Evolutionary conservation across 106 monocot species (phyloP).

Genomic region (Gastrodia elata): DNA sequence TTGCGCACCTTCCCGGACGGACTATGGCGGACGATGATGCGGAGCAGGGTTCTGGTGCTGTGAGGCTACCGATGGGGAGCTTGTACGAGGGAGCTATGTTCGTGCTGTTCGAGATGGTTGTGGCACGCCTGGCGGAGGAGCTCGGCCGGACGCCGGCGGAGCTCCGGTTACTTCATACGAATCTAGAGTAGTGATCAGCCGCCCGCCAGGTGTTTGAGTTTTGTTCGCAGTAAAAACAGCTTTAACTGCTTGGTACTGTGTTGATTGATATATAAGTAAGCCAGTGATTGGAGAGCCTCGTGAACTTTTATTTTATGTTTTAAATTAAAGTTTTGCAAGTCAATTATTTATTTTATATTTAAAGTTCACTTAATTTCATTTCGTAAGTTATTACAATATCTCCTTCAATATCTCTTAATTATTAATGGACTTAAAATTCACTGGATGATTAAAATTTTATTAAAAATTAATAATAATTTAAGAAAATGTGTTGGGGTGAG

Average conservation of each 20-base stretch:
- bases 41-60: slow-evolving; percentile 1
- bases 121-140: slow-evolving; percentile 35
- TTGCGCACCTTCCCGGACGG: slow-evolving; percentile 61
- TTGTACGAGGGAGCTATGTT: slow-evolving; percentile 94
- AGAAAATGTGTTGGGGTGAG: too few species aligned
- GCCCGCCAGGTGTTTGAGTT: not conserved
- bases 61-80: slow-evolving; percentile 77
- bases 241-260: not conserved
- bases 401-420: too few species aligned
- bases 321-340: too few species aligned
- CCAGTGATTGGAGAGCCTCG: too few species aligned
- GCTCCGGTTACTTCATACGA: slow-evolving; percentile 70
- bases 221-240: not conserved
- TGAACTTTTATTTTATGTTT: too few species aligned
- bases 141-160: slow-evolving; percentile 30
- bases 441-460: too few species aligned
- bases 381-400: too few species aligned
- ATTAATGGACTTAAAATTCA: too few species aligned
- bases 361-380: too few species aligned
- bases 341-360: too few species aligned
- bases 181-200: slow-evolving; percentile 42
- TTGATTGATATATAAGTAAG: too few species aligned
- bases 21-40: slow-evolving; percentile 82
- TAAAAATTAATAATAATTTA: too few species aligned
- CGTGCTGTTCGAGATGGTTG: slow-evolving; percentile 91